Conservation (phyloP, 257 asterid genomes). For the Ophiorrhiza pumila region DNA sequence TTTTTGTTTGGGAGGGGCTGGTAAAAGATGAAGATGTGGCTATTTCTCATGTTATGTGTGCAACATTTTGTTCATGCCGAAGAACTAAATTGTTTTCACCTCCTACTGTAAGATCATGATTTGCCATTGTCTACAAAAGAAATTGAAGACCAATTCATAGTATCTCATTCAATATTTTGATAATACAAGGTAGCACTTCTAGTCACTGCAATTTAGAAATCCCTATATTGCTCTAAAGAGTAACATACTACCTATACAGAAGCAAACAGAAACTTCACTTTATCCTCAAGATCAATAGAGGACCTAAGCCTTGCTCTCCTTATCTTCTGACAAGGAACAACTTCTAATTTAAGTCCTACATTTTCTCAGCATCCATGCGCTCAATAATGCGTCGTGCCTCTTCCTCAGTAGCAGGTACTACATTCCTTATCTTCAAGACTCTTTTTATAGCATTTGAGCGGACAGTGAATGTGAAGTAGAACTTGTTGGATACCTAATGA, state of each 20-base stretch:
- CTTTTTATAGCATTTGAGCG: slow-evolving; percentile 47
- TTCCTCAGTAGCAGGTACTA: slow-evolving; percentile 86
- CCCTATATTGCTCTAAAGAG: neutral
- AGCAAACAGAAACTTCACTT: neutral
- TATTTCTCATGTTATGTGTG: no score
- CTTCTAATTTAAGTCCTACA: neutral
- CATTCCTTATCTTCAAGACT: slow-evolving; percentile 58
- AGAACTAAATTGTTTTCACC: no score
- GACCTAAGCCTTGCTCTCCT: neutral
- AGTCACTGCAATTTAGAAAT: no score
- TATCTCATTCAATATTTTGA: no score
- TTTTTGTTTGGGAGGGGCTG: no score
- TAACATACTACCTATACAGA: neutral
- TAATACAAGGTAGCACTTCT: neutral
- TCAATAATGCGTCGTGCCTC: slow-evolving; percentile 79
- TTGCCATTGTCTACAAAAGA: neutral
- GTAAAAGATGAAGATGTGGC: no score
- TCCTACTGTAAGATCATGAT: no score
- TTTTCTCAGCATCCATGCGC: slow-evolving; percentile 68
- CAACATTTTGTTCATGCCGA: no score
- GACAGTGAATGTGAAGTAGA: slow-evolving; percentile 81
- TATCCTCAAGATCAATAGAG: neutral
- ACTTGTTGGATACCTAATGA: slow-evolving; percentile 76
- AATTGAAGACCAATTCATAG: neutral
- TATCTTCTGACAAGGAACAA: neutral